Evolutionary conservation across 768 basidiomycete genomes (phyloP), one percentile per base, ranked within the genome.

Genomic region (Hortiboletus flavorubellus): DNA sequence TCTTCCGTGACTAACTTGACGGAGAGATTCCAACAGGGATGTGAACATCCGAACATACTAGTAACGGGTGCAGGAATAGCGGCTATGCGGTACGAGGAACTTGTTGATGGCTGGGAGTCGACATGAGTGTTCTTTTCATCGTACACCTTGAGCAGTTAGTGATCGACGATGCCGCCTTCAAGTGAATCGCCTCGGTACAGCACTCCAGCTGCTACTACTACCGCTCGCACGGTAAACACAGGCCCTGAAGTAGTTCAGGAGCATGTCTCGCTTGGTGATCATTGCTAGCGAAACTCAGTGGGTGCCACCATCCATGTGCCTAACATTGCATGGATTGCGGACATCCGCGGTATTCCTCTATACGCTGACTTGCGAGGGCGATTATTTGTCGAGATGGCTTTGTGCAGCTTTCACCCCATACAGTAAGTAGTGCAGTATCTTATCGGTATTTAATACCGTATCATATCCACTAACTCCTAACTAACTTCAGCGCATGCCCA

Each of bases 21-120:
- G 15, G 56, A 63, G 30, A 49, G 21, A 23, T 53, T 60, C 6
- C 15, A 55, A 1, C 40, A 33, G 0, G 61, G 63, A 8, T 48
- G 29, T 21, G 61, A 51, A 15, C 52, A 53, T 26, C 34, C 63
- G 7, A 64, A 65, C 23, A 56, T 80, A 23, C 63, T 83, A 2
- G 68, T 80, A 11, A 72, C 75, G 63, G 81, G 81, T 30, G 78
- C 80, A 1, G 78, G 57, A 0, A 50, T 74, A 2, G 21, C 48
- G 0, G 2, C 18, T 0, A 1, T 0, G 2, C 46, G n/a, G 9
- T 73, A 71, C 33, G 37, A 63, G 7, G 44, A 58, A 9, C 77
- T 76, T 0, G 35, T 49, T 0, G 76, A 82, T 61, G 80, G 77
- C 8, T 83, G 77, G 78, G 81, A 83, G 54, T 46, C 64, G 11